These are phyloP conservation scores for Excoecaria cochinchinensis DNA, from an alignment of 345 rosid species.

Conservation along the genomic window DNA sequence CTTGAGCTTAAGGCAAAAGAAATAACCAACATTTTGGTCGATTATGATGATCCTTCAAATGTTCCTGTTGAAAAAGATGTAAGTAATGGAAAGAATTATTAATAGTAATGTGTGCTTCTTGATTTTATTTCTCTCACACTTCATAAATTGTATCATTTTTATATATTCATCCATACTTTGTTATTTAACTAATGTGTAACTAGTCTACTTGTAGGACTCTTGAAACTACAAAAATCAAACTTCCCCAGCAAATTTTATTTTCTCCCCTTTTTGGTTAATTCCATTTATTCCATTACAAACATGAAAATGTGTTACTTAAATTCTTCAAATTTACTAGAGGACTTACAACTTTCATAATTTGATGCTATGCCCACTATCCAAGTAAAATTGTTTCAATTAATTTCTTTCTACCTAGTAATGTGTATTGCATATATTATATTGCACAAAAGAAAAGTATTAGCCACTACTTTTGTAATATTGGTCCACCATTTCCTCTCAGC, in stretches of 20 bases:
- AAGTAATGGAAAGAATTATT: conserved; percentile 16
- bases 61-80: conserved; percentile 61
- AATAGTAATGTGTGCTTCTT: neutral
- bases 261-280: neutral
- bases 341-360: neutral
- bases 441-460: no score
- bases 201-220: conserved; percentile 36
- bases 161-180: neutral
- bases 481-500: no score
- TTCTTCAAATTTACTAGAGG: conserved; percentile 1
- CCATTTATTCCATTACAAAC: neutral
- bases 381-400: neutral
- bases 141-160: conserved; percentile 1
- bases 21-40: conserved; percentile 33
- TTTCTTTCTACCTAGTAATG: neutral
- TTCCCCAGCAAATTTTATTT: conserved; percentile 3
- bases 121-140: neutral
- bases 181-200: conserved; percentile 4
- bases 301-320: neutral
- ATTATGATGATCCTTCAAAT: conserved; percentile 43
- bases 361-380: neutral
- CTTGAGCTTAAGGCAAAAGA: conserved; percentile 61
- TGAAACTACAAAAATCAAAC: conserved; percentile 22
- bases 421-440: neutral
- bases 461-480: no score